phyloP scores from a whole-genome alignment of 768 basidiomycete genomes.

The Lepiota venenata region DNA sequence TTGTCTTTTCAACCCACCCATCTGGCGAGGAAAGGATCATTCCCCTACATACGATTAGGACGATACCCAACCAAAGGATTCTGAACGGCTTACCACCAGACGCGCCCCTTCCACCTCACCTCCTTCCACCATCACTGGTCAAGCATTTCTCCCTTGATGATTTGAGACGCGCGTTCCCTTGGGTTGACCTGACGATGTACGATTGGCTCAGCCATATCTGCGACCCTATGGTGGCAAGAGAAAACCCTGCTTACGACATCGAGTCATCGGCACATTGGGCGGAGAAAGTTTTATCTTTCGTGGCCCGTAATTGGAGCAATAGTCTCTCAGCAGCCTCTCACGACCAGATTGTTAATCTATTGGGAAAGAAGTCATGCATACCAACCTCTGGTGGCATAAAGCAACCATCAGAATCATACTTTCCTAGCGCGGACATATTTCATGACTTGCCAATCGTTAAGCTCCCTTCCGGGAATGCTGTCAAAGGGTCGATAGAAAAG shows the following conservation, averaged over 20 bases:
- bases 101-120: constrained; percentile 70
- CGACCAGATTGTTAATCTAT: constrained; percentile 40
- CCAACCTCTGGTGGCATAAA: constrained; percentile 77
- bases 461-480: constrained; percentile 55
- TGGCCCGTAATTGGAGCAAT: constrained; percentile 68
- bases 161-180: constrained; percentile 59
- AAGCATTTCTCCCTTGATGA: constrained; percentile 51
- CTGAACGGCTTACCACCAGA: constrained; percentile 62
- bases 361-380: constrained; percentile 56
- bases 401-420: constrained; percentile 72
- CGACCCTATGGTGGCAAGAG: constrained; percentile 34
- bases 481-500: constrained; percentile 74
- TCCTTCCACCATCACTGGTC: constrained; percentile 66
- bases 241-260: constrained; percentile 56
- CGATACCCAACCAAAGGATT: constrained; percentile 64
- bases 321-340: constrained; percentile 49
- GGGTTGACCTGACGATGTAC: constrained; percentile 71
- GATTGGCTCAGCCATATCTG: constrained; percentile 76
- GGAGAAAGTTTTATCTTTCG: constrained; percentile 67
- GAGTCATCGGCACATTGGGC: constrained; percentile 67
- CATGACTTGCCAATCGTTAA: constrained; percentile 81
- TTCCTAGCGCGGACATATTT: constrained; percentile 83
- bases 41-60: constrained; percentile 65
- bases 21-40: constrained; percentile 50
- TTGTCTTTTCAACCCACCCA: constrained; percentile 36